Percentiles rank a stretch among this genome's conserved stretches.
Conservation (phyloP, 148 eudicot species). For the Bassia scoparia region DNA sequence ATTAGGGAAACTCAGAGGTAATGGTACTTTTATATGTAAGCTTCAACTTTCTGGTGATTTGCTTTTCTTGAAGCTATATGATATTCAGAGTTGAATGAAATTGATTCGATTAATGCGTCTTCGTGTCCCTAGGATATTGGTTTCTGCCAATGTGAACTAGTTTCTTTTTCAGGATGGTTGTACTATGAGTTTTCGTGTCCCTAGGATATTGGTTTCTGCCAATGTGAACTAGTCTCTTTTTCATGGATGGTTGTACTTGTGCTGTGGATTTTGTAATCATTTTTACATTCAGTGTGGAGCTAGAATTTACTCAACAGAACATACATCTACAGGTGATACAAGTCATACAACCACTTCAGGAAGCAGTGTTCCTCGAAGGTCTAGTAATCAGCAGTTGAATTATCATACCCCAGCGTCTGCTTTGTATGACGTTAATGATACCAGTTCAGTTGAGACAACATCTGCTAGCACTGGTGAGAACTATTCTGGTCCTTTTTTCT, state of each 20-base stretch:
- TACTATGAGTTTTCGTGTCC: background rate
- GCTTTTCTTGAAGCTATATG: background rate
- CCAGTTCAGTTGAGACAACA: conserved; percentile 36
- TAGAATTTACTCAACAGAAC: background rate
- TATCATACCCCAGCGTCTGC: conserved; percentile 84
- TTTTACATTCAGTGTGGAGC: background rate
- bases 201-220: no score
- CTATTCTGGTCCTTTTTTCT: conserved; percentile 2
- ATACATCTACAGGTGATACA: conserved; percentile 38
- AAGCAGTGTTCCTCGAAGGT: conserved; percentile 35
- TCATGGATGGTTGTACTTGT: background rate
- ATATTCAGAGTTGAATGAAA: background rate
- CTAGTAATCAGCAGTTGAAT: conserved; percentile 43
- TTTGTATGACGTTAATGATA: conserved; percentile 55
- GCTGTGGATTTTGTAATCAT: background rate
- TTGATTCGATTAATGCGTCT: background rate
- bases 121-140: no score
- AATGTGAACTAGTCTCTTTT: background rate
- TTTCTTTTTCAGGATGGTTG: background rate
- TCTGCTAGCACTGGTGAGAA: conserved; percentile 42
- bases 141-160: no score
- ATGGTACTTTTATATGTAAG: background rate
- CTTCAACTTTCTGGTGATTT: background rate
- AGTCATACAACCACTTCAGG: conserved; percentile 29
- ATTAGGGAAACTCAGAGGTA: background rate